A percentile compares a stretch with the other conserved stretches of the same genome.
phyloP scores from a whole-genome alignment of 1,284 basidiomycete species.

The Ceratobasidium papillatum region DNA sequence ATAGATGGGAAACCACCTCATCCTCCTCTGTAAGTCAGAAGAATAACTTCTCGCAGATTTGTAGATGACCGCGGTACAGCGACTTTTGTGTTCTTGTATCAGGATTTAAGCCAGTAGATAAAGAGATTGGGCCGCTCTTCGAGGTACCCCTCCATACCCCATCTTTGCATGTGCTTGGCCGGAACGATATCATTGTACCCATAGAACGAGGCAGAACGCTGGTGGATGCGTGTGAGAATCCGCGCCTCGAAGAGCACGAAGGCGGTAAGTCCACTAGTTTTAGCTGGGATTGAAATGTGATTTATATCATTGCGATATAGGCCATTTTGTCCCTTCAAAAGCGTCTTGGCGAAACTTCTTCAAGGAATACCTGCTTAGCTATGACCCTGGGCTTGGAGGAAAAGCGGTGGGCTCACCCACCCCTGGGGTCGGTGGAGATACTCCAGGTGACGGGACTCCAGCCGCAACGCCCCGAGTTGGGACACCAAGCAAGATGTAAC shows the following conservation, averaged over 20 bases:
- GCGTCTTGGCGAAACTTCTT: conserved; percentile 78
- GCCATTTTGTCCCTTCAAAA: conserved; percentile 82
- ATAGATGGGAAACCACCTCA: conserved; percentile 69
- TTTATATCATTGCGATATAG: conserved; percentile 53
- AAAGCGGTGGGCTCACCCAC: neutral
- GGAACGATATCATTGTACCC: conserved; percentile 80
- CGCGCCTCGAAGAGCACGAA: conserved; percentile 73
- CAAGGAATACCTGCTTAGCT: conserved; percentile 56
- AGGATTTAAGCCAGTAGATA: conserved; percentile 68
- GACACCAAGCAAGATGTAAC: conserved; percentile 30
- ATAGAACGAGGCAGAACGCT: conserved; percentile 73
- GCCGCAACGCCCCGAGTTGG: conserved; percentile 6
- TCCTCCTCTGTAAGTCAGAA: conserved; percentile 69
- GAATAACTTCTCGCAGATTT: conserved; percentile 35
- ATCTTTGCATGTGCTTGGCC: conserved; percentile 83
- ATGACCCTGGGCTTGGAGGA: neutral
- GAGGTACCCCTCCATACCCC: conserved; percentile 59
- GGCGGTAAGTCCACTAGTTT: conserved; percentile 65
- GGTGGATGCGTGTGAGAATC: conserved; percentile 64
- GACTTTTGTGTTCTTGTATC: conserved; percentile 74
- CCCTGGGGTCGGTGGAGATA: neutral
- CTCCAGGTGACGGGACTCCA: conserved; percentile 9
- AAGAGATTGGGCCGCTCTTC: conserved; percentile 64
- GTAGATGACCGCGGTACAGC: conserved; percentile 52
- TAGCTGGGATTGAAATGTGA: neutral